Conservation (phyloP, 1,284 basidiomycete species). For the Ceratorhiza oryzae-sativae region DNA sequence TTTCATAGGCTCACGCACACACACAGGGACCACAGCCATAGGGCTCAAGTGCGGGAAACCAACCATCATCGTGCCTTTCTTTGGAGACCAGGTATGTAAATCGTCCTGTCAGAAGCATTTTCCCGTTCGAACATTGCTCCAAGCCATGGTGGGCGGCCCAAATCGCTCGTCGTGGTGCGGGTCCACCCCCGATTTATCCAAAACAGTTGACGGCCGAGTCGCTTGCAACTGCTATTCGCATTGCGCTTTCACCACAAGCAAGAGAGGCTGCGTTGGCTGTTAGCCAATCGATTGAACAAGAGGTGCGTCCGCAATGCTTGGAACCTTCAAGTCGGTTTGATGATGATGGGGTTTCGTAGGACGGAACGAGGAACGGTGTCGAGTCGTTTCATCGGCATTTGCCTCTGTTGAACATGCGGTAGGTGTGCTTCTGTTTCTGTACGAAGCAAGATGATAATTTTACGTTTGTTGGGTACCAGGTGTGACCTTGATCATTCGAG, state of each 20-base stretch:
- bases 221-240: slow-evolving; percentile 62
- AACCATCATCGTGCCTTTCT: slow-evolving; percentile 72
- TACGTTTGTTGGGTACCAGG: slow-evolving; percentile 46
- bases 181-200: slow-evolving; percentile 65
- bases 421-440: slow-evolving; percentile 9
- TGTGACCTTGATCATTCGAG: slow-evolving; percentile 62
- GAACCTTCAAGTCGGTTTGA: background rate
- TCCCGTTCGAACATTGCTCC: background rate
- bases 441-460: background rate
- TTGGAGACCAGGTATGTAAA: slow-evolving; percentile 66
- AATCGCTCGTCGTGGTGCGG: slow-evolving; percentile 55
- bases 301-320: slow-evolving; percentile 51
- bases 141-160: slow-evolving; percentile 46
- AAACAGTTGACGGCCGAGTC: slow-evolving; percentile 60
- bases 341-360: slow-evolving; percentile 47
- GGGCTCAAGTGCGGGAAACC: slow-evolving; percentile 67
- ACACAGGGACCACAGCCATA: slow-evolving; percentile 64
- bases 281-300: slow-evolving; percentile 60
- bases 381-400: slow-evolving; percentile 67
- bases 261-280: slow-evolving; percentile 58
- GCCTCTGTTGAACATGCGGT: slow-evolving; percentile 66
- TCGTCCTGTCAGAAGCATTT: no score
- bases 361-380: slow-evolving; percentile 59
- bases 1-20: slow-evolving; percentile 34
- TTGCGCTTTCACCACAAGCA: slow-evolving; percentile 56